These are phyloP conservation scores for Neonectria magnoliae DNA, from an alignment of 2,329 filamentous ascomycete genomes.

Conservation along the genomic window DNA sequence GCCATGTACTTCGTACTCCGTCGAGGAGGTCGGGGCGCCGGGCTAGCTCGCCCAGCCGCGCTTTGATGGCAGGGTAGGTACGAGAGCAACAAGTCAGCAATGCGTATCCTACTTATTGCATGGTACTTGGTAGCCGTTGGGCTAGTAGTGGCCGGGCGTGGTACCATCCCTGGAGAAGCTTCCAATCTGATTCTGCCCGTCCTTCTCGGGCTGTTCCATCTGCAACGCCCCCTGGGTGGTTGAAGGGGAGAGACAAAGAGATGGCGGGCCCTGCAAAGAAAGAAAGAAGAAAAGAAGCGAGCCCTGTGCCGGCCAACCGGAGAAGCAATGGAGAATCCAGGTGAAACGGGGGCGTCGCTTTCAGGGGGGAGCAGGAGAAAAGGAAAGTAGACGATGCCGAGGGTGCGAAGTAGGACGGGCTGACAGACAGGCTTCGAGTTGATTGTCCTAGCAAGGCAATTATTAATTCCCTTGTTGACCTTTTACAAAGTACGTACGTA, in stretches of 20 bases:
- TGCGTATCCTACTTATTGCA: background rate
- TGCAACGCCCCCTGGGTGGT: constrained; percentile 2
- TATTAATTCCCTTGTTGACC: background rate
- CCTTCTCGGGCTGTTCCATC: background rate
- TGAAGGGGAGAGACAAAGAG: constrained; percentile 8
- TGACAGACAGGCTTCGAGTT: constrained; percentile 5
- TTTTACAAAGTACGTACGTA: background rate
- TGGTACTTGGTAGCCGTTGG: background rate
- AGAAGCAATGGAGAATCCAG: constrained; percentile 7
- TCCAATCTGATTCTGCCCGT: background rate
- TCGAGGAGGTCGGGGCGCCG: background rate
- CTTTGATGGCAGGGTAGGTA: background rate
- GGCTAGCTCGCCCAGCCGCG: background rate
- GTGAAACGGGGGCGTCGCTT: constrained; percentile 15
- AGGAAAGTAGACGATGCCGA: constrained; percentile 13
- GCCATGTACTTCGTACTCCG: too few relatives aligned
- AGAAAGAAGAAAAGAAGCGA: background rate
- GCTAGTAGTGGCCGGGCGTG: background rate
- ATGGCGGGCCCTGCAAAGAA: background rate
- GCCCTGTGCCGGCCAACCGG: constrained; percentile 16
- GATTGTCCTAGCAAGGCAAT: constrained; percentile 4
- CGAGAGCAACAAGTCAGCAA: constrained; percentile 1
- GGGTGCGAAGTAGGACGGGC: background rate
- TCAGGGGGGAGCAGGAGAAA: constrained; percentile 2
- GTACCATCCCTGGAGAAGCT: background rate